Percentiles rank a stretch among this genome's conserved stretches.
These are phyloP conservation scores for Wickerhamiella shivajii DNA, from an alignment of 805 yeast species.

Conservation along the genomic window DNA sequence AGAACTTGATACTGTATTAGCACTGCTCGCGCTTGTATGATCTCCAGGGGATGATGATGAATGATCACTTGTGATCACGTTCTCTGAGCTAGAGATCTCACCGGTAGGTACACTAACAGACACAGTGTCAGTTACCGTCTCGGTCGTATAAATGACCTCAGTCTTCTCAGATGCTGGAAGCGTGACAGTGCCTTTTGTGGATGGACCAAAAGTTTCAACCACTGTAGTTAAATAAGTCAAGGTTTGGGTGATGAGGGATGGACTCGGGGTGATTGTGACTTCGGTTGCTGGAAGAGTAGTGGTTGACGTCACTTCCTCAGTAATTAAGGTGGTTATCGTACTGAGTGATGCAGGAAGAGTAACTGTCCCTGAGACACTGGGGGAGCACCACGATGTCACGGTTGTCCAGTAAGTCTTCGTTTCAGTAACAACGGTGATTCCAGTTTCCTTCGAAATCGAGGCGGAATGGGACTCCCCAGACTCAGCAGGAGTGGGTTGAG, in stretches of 20 bases:
- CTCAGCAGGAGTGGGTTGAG: background rate
- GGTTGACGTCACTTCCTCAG: conserved; percentile 2
- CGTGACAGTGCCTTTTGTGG: background rate
- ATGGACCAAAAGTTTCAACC: background rate
- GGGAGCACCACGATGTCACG: background rate
- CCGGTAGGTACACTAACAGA: too few species aligned
- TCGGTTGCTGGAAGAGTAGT: conserved; percentile 5
- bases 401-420: background rate
- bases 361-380: conserved; percentile 3
- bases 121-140: conserved; percentile 5
- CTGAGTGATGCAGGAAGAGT: conserved; percentile 5
- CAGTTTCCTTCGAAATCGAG: background rate
- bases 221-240: conserved; percentile 2
- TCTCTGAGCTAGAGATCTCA: too few species aligned
- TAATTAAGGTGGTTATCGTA: background rate
- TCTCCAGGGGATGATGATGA: too few species aligned
- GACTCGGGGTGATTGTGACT: background rate
- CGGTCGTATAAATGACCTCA: conserved; percentile 1
- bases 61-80: too few species aligned
- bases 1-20: too few species aligned
- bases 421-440: conserved; percentile 1
- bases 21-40: too few species aligned
- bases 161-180: conserved; percentile 3
- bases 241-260: conserved; percentile 1
- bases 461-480: background rate